Conservation (phyloP, 2,329 filamentous ascomycete genomes). For the Elsinoe arachidis region DNA sequence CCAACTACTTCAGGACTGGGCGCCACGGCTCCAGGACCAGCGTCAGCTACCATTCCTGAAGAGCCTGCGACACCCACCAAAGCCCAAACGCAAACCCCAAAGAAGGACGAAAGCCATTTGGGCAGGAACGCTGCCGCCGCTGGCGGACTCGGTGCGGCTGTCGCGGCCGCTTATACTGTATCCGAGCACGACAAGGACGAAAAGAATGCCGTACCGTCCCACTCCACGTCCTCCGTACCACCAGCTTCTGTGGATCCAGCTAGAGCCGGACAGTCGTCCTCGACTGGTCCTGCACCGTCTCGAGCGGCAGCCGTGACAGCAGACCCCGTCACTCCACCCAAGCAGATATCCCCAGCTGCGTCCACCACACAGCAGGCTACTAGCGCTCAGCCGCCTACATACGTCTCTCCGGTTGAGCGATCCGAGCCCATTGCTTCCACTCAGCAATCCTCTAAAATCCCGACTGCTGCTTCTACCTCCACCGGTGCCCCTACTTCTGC, state of each 20-base stretch:
- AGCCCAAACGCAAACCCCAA: not conserved
- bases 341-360: not conserved
- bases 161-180: constrained; percentile 27
- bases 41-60: not conserved
- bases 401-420: not conserved
- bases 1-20: not conserved
- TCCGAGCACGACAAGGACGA: constrained; percentile 23
- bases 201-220: not conserved
- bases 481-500: constrained; percentile 13
- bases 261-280: not conserved
- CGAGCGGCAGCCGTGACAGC: not conserved
- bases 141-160: constrained; percentile 26
- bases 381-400: not conserved
- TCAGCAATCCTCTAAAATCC: not conserved
- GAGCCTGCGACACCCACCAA: constrained; percentile 1
- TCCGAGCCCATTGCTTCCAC: not conserved
- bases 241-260: not conserved
- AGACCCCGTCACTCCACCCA: not conserved
- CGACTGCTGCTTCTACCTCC: not conserved
- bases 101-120: constrained; percentile 16
- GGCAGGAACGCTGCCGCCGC: constrained; percentile 22
- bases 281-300: not conserved
- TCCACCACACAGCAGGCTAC: not conserved
- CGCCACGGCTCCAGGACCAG: not conserved
- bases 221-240: not conserved